Conservation (phyloP, 176 grass and related monocot species). For the Cenchrus americanus region DNA sequence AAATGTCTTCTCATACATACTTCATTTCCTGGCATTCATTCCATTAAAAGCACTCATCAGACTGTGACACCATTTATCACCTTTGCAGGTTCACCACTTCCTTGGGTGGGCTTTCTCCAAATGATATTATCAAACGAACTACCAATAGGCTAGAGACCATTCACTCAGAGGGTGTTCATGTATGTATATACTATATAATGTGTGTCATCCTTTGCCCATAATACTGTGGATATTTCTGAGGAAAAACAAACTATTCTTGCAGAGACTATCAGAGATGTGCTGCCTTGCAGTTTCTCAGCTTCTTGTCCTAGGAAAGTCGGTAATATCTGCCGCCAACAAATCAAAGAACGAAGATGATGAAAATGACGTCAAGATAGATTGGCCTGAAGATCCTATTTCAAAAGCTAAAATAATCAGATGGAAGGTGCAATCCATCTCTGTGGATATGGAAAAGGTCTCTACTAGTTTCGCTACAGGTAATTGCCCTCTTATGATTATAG, state of each 20-base stretch:
- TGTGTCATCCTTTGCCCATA: slow-evolving; percentile 24
- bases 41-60: background rate
- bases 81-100: slow-evolving; percentile 71
- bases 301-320: slow-evolving; percentile 81
- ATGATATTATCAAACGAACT: slow-evolving; percentile 89
- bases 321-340: slow-evolving; percentile 74
- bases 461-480: slow-evolving; percentile 85
- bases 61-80: background rate
- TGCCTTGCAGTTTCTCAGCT: slow-evolving; percentile 94
- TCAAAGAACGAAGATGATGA: slow-evolving; percentile 62
- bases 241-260: slow-evolving; percentile 40
- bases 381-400: slow-evolving; percentile 79
- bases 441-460: slow-evolving; percentile 79
- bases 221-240: slow-evolving; percentile 37
- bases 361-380: slow-evolving; percentile 69
- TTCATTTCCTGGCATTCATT: slow-evolving; percentile 1
- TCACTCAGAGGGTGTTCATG: slow-evolving; percentile 97
- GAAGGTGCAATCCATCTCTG: slow-evolving; percentile 75
- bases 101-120: slow-evolving; percentile 79
- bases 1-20: background rate
- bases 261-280: slow-evolving; percentile 91
- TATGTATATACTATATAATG: slow-evolving; percentile 51
- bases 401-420: slow-evolving; percentile 97
- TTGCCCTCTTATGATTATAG: background rate
- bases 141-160: slow-evolving; percentile 87